Conservation (phyloP, 306 rosid genomes). For the Dicorynia guianensis region DNA sequence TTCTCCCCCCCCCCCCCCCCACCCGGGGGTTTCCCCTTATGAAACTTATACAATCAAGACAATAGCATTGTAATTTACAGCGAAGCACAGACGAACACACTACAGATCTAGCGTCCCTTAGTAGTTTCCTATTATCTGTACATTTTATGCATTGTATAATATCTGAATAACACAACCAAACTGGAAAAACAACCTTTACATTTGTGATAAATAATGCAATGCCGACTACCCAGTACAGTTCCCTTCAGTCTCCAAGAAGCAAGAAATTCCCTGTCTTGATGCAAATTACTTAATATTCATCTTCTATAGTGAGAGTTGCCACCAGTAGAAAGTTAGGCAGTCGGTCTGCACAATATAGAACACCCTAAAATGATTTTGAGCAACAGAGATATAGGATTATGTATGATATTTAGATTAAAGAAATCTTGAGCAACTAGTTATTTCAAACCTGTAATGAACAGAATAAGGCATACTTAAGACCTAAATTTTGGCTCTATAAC, state of each 20-base stretch:
- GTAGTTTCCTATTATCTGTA: not conserved
- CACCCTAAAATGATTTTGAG: slow-evolving; percentile 7
- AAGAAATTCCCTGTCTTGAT: slow-evolving; percentile 1
- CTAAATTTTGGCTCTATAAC: not conserved
- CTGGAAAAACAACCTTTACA: not conserved
- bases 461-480: not conserved
- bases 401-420: not conserved
- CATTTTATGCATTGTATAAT: slow-evolving; percentile 12
- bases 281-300: not conserved
- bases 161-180: slow-evolving; percentile 30
- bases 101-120: not conserved
- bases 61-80: not conserved
- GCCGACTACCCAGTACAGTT: not conserved
- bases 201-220: not conserved
- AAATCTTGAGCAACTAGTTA: not conserved
- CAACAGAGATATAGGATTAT: not conserved
- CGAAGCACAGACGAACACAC: not conserved
- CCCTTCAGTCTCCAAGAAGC: not conserved
- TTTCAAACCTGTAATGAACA: not conserved
- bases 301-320: not conserved
- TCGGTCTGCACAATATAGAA: slow-evolving; percentile 6
- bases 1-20: no score
- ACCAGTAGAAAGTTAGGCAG: not conserved
- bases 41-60: no score
- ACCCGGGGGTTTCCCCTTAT: no score